Conservation (phyloP, 192 early-diverging fungal species). For the Backusella luteola region DNA sequence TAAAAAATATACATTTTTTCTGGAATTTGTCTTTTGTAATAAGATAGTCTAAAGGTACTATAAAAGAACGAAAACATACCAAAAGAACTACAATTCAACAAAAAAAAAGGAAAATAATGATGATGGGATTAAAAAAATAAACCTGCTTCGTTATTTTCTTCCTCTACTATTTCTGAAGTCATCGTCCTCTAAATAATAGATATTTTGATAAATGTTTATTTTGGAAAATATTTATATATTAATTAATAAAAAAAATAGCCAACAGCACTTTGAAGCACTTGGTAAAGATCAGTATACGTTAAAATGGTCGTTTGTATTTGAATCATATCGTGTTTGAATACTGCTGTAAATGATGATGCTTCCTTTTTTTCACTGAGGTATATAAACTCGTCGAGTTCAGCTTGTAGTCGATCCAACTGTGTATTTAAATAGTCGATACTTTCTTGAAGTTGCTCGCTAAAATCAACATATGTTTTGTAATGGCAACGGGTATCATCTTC, state of each 20-base stretch:
- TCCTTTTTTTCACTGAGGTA: neutral
- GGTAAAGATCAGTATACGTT: neutral
- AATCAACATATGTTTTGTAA: slow-evolving; percentile 1
- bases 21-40: neutral
- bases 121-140: neutral
- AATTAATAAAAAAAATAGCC: neutral
- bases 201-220: neutral
- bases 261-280: neutral
- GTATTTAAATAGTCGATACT: neutral
- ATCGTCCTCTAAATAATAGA: neutral
- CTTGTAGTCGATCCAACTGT: neutral
- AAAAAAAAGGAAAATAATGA: neutral
- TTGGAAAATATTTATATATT: neutral
- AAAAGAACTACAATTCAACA: neutral
- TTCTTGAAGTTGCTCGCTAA: neutral
- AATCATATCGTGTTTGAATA: neutral
- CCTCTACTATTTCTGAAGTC: neutral
- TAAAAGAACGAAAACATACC: neutral
- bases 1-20: neutral
- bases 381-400: neutral
- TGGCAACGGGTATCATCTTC: neutral
- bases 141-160: neutral
- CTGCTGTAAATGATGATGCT: neutral
- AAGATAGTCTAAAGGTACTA: neutral
- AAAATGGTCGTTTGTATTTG: neutral